These are phyloP conservation scores for Sporormia fimetaria DNA, from an alignment of 495 filamentous ascomycete genomes.

Conservation along the genomic window DNA sequence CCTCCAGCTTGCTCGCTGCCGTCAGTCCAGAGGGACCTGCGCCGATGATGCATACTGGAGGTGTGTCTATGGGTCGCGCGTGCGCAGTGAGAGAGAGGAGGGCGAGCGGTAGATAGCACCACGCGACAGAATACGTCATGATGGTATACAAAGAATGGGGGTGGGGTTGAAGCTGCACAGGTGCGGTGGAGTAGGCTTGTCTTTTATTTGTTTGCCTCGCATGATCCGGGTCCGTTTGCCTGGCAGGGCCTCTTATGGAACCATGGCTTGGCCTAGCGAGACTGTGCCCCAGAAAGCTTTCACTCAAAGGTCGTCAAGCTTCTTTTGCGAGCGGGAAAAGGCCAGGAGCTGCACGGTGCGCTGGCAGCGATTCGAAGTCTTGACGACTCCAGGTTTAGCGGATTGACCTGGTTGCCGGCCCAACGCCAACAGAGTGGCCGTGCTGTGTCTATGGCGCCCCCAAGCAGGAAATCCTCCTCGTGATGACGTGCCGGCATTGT, in stretches of 20 bases:
- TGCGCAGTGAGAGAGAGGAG: constrained; percentile 6
- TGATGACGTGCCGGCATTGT: no score
- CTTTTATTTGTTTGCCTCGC: no score
- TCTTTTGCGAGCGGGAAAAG: constrained; percentile 9
- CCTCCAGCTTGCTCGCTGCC: constrained; percentile 20
- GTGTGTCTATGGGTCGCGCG: constrained; percentile 12
- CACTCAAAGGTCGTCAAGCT: background rate
- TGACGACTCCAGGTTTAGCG: constrained; percentile 8
- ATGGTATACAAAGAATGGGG: no score
- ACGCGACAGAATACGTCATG: constrained; percentile 5
- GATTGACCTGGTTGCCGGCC: constrained; percentile 8
- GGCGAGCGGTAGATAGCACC: constrained; percentile 3
- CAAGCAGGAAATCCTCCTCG: no score
- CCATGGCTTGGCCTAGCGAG: no score
- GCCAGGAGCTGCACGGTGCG: constrained; percentile 17
- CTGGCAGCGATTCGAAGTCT: constrained; percentile 15
- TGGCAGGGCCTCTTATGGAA: no score
- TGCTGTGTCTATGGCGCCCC: no score
- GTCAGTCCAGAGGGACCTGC: constrained; percentile 21
- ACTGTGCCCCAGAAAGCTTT: no score
- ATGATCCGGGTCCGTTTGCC: no score
- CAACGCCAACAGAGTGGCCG: constrained; percentile 12
- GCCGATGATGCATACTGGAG: constrained; percentile 23
- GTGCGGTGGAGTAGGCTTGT: no score
- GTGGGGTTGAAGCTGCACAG: no score